Evolutionary conservation across 148 eudicot species (phyloP), one percentile per base, ranked within the genome.

Genomic region (Diospyros lotus): DNA sequence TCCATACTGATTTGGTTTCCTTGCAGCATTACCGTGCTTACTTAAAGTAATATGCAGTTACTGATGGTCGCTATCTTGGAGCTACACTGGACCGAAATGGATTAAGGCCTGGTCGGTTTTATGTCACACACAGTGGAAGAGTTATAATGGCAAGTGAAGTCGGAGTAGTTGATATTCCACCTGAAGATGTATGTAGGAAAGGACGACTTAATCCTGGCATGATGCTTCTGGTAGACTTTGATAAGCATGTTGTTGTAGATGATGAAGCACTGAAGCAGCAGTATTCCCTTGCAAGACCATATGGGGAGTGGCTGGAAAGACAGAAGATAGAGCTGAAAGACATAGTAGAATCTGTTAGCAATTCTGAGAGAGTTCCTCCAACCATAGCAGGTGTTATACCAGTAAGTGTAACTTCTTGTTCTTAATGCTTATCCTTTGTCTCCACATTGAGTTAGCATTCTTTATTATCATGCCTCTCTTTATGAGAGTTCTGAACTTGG

Each of bases 141-240:
- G 99, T 96, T 64, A 79, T 96, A 74, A 96, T 96, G 99, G 99
- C 99, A 18, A 96, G 99, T 83, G 99, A 96, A 84, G 99, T 96
- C 59, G 99, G 99, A 72, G 99, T 96, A 14, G 99, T 93, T n/a
- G 99, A 96, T 68, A 84, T 93, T 76, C 88, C 97, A 74, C 93
- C 99, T 11, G 94, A 93, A 76, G 99, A 96, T 78, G 99, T 96
- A 43, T 77, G 84, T 64, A 89, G 91, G 84, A 96, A 96, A 84
- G 99, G 99, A 66, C 91, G 99, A 79, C 89, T 96, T 76, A 96
- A 93, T 73, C 99, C 99, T 80, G 99, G 99, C 54, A 93, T 96
- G 99, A 96, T 96, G 99, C 99, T 96, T 86, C 85, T 96, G 68
- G 99, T 96, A 64, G 99, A 96, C 80, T 96, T 96, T 69, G 99